Evolutionary conservation across 441 rosid genomes (phyloP).

Genomic region (Capsella rubella): DNA sequence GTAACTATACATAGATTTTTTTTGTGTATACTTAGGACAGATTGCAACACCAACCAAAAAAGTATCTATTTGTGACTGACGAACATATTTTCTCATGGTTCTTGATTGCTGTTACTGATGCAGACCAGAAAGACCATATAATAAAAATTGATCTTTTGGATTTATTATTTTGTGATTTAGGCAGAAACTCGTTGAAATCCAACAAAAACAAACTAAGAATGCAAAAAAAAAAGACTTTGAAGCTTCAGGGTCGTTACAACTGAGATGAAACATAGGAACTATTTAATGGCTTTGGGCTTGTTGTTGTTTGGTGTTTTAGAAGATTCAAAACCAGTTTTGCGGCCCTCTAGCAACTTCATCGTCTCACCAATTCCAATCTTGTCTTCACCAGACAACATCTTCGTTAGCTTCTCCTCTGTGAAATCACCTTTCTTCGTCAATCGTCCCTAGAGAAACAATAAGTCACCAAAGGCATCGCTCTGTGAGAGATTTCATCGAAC

Average conservation of each 20-base stretch:
- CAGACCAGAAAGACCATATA: background rate
- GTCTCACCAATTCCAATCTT: slow-evolving; percentile 36
- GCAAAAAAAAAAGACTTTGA: slow-evolving; percentile 15
- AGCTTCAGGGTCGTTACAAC: background rate
- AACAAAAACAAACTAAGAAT: background rate
- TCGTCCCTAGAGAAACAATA: slow-evolving; percentile 20
- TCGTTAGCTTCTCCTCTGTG: slow-evolving; percentile 33
- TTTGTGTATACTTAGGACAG: slow-evolving; percentile 43
- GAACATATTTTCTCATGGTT: slow-evolving; percentile 2
- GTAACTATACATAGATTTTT: slow-evolving; percentile 42
- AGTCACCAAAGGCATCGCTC: background rate
- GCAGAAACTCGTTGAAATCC: background rate
- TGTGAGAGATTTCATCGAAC: slow-evolving; percentile 37
- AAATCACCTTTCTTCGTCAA: slow-evolving; percentile 46
- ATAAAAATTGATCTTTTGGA: background rate
- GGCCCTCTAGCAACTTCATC: slow-evolving; percentile 36
- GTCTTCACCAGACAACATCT: slow-evolving; percentile 35
- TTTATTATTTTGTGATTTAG: background rate
- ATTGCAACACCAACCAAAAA: slow-evolving; percentile 31
- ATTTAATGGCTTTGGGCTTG: slow-evolving; percentile 1
- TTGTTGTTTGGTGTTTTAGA: background rate
- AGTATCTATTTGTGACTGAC: slow-evolving; percentile 11
- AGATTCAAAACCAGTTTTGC: background rate
- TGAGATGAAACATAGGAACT: slow-evolving; percentile 1
- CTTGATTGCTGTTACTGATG: background rate